Base-by-base conservation (phyloP, 1,139 yeast species). In the Yamadazyma friedrichii region DNA sequence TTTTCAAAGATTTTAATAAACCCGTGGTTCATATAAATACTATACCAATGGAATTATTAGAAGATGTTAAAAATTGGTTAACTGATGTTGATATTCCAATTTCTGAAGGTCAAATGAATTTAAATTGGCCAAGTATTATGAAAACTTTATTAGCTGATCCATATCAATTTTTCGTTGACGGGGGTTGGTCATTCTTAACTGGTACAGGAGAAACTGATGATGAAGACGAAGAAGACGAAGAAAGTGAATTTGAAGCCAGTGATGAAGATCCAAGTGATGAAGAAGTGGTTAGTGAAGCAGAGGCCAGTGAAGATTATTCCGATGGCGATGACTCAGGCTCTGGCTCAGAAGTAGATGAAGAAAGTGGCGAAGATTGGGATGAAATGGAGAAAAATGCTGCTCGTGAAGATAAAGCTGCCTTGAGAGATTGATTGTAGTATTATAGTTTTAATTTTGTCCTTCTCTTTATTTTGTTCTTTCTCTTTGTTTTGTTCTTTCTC, bases 71-170 rank as follows among this genome's bases (percentile, higher is more conserved):
- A 64, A 88, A 89, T 40, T 93, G 98, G 98, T 74, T 93, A 47
- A 88, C 96, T 20, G 95, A 91, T 62, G 95, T 88, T 59, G 98
- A 93, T 62, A 85, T 94, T 49, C 96, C 98, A 33, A 82, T 78
- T 65, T 86, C 93, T 60, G 97, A 91, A 59, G 96, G 98, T 42
- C 93, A 95, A 39, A 85, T 93, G 70, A 91, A 91, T 68, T 82
- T 93, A 76, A 89, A 89, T 67, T 93, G 99, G 99, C 76, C 82
- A 12, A 84, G 91, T 30, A 91, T 93, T 60, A 93, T 94, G 96
- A 91, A 89, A 67, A 89, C 97, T 0, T 82, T 93, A 44, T 80
- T 79, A 52, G 83, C 91, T 9, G 98, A 93, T 62, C 98, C 98
- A 13, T 88, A 88, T 60, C 95, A 88, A 59, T 93, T 93, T 67